Base-by-base conservation (phyloP, 108 stramenopile genomes). In the Schizochytrium sp. region DNA sequence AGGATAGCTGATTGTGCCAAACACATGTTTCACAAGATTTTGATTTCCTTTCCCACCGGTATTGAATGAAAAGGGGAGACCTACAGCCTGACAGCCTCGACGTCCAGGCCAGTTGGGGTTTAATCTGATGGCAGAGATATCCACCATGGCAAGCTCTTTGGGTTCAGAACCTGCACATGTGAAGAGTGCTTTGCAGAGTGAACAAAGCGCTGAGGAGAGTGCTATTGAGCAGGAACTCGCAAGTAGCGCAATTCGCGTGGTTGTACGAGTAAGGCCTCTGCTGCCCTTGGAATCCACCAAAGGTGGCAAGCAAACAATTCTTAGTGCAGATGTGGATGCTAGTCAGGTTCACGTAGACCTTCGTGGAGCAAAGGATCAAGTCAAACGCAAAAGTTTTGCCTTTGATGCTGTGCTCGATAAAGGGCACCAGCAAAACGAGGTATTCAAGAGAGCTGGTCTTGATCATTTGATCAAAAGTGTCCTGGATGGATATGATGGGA, bases 361-460 rank as follows among this genome's bases (percentile, higher is more conserved):
- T 46, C 53, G 38, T 40, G 53, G 50, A 5, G 40, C 47, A 38
- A 83, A 83, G 28, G 53, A n/a, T 60, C 59, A n/a, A 60, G 59
- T n/a, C 59, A 60, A 60, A 5, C 47, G 76, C 10, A 17, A 40
- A 7, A 83, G 50, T 13, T 83, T 83, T 1, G 10, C 17, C 50
- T 83, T 83, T 83, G 76, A 83, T 28, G 53, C 5, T 42, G 76
- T 83, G 49, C 76, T 83, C 50, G 76, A 83, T 55, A 53, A 83
- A 42, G 49, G 50, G 2, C 47, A 83, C 15, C 53, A 49, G 53
- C 76, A 83, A 53, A 10, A 17, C 10, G 76, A 83, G 38, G 76
- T 83, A 10, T 83, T 83, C 3, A 8, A 83, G 5, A 83, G 38
- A 53, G 76, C 76, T 2, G 53, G 53, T 40, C 10, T 83, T 47